Base-by-base conservation (phyloP, 345 rosid species). In the Mallotus nudiflorus region DNA sequence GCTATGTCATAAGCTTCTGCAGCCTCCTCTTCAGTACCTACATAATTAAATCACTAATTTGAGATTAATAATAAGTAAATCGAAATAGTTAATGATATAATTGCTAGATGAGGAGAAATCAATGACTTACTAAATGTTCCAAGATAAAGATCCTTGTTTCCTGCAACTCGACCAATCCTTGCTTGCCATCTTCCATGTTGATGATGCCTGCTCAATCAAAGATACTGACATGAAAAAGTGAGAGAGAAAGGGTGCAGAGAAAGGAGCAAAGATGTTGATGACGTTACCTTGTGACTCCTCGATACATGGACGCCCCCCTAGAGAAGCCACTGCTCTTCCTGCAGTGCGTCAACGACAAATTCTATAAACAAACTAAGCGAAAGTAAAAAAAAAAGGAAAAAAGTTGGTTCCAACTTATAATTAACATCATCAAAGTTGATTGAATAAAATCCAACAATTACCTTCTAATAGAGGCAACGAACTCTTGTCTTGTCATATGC, bases 111-210 rank as follows among this genome's bases (percentile, higher is more conserved):
- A 6, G 27, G 67, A 45, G 24, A 46, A 19, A 28, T 2, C 16
- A 51, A 62, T 4, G 31, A 56, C 98, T 84, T 81, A 92, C 99
- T 91, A 82, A 96, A 96, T 22, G 99, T 96, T 82, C 99, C 99
- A 52, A 96, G 70, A 77, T 96, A 96, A 69, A 96, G 99, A 82
- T 96, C 99, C 82, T 96, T 96, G 86, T 96, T 96, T 71, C 99
- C 99, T 0, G 99, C 99, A 70, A 96, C 99, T 76, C 99, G 82
- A 14, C 98, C 99, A 25, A 95, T 95, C 79, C 99, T 89, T 24
- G 99, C 99, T 75, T 95, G 99, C 99, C 99, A 95, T 82, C 99
- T 84, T 73, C 99, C 98, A 80, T 95, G 99, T 71, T 95, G 99
- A 76, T 95, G 99, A 83, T 95, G 99, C 86, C 98, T 93, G 79